A percentile compares a stretch with the other conserved stretches of the same genome.
These are phyloP conservation scores for Tinospora cordifolia DNA, from an alignment of 164 flowering plant species.

Conservation along the genomic window DNA sequence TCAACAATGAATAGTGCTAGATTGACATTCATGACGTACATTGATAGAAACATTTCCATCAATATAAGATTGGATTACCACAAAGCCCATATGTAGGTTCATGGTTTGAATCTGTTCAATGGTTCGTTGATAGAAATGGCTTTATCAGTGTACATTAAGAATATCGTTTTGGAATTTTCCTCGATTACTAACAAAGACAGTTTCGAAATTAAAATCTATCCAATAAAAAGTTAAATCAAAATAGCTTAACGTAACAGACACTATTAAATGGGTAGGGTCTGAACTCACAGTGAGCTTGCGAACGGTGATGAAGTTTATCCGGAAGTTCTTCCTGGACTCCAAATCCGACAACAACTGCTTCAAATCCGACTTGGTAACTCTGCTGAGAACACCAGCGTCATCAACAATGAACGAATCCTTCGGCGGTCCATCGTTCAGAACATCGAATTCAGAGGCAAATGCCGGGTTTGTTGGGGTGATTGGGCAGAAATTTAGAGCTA, in stretches of 20 bases:
- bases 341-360: conserved; percentile 72
- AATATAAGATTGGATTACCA: no score
- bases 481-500: conserved; percentile 66
- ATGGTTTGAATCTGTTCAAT: no score
- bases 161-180: background rate
- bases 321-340: conserved; percentile 79
- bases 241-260: background rate
- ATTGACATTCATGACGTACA: no score
- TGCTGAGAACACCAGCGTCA: conserved; percentile 92
- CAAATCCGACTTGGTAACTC: conserved; percentile 78
- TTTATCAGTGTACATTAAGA: no score
- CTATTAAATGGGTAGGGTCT: no score
- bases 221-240: background rate
- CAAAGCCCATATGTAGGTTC: no score
- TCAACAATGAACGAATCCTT: conserved; percentile 71
- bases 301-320: conserved; percentile 71
- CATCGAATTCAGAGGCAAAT: conserved; percentile 81
- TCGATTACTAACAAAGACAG: no score
- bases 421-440: conserved; percentile 73
- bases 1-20: no score
- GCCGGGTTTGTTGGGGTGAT: conserved; percentile 34
- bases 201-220: no score
- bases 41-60: no score
- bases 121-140: no score
- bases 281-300: conserved; percentile 79